Evolutionary conservation across 495 filamentous ascomycete genomes (phyloP), one percentile per base, ranked within the genome.

Genomic region (Arthonia radiata): DNA sequence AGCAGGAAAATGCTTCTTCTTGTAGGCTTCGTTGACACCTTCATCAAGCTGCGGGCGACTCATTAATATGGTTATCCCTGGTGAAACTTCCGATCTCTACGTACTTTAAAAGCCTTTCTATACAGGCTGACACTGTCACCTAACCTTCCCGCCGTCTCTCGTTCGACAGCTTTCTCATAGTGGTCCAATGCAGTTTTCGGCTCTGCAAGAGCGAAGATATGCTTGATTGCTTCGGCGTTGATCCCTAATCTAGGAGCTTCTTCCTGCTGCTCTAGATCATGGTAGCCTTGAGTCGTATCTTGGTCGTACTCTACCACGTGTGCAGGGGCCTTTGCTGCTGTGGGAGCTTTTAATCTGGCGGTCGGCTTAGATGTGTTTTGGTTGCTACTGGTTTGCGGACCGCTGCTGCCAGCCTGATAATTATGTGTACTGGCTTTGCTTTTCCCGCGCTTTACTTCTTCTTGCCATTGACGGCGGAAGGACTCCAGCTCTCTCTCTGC

Each of bases 81-180:
- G 24, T 12, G 6, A 12, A 9, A 28, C 26, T 7, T 15, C 6
- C 5, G 13, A 6, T 17, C 5, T 18, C 14, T 13, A 33, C 53
- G 17, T 47, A 83, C 78, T 38, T 70, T 62, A 39, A 82, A 94
- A 3, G 86, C 86, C 41, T 77, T 79, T 29, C 86, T 63, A 42
- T 97, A 94, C 33, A 86, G 64, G 33, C 59, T 66, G 24, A 97
- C 39, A 46, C 86, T 93, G 35, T 94, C 86, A 3, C 86, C 83
- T 12, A 94, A 51, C 30, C 59, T 83, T 0, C 86, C 86, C 31
- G 69, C 67, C 0, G 57, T 57, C 49, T 94, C 89, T 39, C 64
- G 76, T 50, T 92, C 78, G 5, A 90, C 79, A 0, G 83, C 89
- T 44, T 62, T 60, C 44, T 94, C 86, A 40, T 89, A 94, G 44